Conservation (phyloP, 2,329 filamentous ascomycete species). For the Cadophora luteo-olivacea region DNA sequence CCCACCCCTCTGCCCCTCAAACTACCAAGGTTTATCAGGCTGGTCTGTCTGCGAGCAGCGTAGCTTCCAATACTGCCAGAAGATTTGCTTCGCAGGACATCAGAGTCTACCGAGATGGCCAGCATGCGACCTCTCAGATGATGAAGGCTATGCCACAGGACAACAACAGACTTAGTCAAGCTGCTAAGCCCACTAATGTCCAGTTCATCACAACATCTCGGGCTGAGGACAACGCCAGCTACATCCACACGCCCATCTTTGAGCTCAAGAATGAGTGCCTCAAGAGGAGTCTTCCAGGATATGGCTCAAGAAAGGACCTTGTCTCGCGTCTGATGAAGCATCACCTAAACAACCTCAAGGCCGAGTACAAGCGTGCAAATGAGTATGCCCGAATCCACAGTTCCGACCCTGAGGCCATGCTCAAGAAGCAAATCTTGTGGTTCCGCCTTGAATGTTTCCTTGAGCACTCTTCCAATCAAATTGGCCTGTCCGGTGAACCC, state of each 20-base stretch:
- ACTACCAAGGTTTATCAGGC: neutral
- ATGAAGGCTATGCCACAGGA: neutral
- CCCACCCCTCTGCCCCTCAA: neutral
- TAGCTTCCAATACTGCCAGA: neutral
- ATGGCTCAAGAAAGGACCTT: neutral
- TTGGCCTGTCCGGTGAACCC: neutral
- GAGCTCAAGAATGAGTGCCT: conserved; percentile 1
- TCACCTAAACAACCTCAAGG: neutral
- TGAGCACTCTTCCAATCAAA: conserved; percentile 7
- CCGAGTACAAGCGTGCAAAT: neutral
- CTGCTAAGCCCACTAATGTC: neutral
- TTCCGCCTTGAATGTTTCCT: neutral
- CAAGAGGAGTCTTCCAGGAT: neutral
- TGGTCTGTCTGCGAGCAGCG: neutral
- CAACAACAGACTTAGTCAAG: neutral
- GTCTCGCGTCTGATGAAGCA: neutral
- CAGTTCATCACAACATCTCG: neutral
- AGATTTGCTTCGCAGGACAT: neutral
- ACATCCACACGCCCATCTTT: neutral
- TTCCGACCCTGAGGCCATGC: neutral
- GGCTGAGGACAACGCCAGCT: neutral
- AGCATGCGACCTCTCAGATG: neutral
- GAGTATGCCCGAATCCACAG: neutral
- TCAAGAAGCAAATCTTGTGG: conserved; percentile 9
- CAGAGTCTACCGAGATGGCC: too few species aligned